Base-by-base conservation (phyloP, 2,329 filamentous ascomycete genomes). In the Fonsecaea pugnacius region DNA sequence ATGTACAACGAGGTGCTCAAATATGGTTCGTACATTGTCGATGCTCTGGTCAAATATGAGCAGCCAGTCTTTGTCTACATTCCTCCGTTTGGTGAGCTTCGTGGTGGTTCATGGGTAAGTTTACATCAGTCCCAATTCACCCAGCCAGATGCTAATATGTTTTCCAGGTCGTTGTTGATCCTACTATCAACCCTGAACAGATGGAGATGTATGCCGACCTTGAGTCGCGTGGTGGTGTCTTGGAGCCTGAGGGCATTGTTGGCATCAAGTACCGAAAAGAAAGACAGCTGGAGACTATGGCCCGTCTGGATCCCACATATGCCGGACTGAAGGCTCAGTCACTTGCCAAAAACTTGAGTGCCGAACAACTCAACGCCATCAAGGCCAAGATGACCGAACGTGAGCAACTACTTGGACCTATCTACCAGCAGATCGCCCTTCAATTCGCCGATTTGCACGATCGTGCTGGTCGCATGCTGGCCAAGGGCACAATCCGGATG, bases 1-100 rank as follows among this genome's bases (percentile, higher is more conserved):
- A 99, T 99, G 95, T 99, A 96, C 88, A 97, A 98, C 82, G 95
- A 99, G 82, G 95, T 99, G 16, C 88, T 99, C 79, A 99, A 99
- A 85, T 99, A 99, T 75, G 95, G 95, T 76, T 97, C 94, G 18
- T 98, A 95, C 85, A 99, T 99, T 75, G 95, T 99, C 72, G 95
- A 99, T 75, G 94, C 94, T 61, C 89, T 99, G 54, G 92, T 96
- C 84, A 96, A 97, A 82, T 99, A 92, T 76, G 91, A 99, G 84
- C 95, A 99, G 84, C 95, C 95, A 61, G 89, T 99, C 80, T 99
- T 99, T 76, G 92, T 99, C 69, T 99, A 99, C 84, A 99, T 99
- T 75, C 95, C 95, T 75, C 95, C 95, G 8, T 91, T 90, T 75
- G 94, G 95, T 72, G 95, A 99, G 80, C 89, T 99, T 61, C 94